Evolutionary conservation across 106 monocot species (phyloP).

Genomic region (Ottelia alismoides): DNA sequence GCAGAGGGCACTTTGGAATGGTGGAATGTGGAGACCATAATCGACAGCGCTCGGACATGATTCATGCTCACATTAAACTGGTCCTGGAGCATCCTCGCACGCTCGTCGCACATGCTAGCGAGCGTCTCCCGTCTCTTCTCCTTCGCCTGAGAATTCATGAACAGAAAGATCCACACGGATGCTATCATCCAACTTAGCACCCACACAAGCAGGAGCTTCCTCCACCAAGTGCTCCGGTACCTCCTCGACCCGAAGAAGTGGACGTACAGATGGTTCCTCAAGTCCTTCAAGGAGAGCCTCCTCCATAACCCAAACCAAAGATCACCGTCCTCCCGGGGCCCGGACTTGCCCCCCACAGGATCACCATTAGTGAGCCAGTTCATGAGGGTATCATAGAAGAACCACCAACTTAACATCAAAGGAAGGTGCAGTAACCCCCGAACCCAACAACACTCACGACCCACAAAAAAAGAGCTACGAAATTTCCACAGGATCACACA

Average conservation of each 20-base stretch:
- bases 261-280: conserved; percentile 42
- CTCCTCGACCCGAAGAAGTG: conserved; percentile 63
- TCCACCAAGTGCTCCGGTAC: conserved; percentile 76
- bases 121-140: conserved; percentile 79
- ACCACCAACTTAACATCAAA: conserved; percentile 36
- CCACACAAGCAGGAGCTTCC: conserved; percentile 73
- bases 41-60: conserved; percentile 85
- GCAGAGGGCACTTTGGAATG: conserved; percentile 84
- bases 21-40: conserved; percentile 91
- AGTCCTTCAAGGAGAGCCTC: conserved; percentile 28
- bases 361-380: conserved; percentile 60
- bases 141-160: conserved; percentile 55
- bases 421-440: conserved; percentile 8
- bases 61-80: conserved; percentile 99
- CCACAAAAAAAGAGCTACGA: not conserved
- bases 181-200: conserved; percentile 46
- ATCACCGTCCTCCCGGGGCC: conserved; percentile 22
- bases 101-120: conserved; percentile 91
- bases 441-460: conserved; percentile 1
- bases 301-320: conserved; percentile 23
- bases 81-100: conserved; percentile 94
- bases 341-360: conserved; percentile 44
- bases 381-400: conserved; percentile 38
- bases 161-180: conserved; percentile 62
- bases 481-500: too few species aligned